Evolutionary conservation across 352 stramenopile genomes (phyloP), one percentile per base, ranked within the genome.

Genomic region (Phytophthora boehmeriae): DNA sequence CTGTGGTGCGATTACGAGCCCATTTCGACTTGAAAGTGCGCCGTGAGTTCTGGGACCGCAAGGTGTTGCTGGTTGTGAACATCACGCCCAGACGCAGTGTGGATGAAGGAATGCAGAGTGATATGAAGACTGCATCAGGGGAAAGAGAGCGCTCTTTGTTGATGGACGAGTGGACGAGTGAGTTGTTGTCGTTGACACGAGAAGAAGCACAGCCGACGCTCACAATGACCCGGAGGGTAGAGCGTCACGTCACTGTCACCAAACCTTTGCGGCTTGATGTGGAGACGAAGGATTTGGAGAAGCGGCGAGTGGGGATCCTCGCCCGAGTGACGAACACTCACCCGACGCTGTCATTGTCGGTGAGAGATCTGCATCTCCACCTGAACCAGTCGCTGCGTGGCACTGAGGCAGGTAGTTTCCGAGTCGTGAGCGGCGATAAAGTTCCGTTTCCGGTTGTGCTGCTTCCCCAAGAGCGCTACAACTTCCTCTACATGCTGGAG

Each of bases 341-440:
- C 57, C 47, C 58, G 38, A 60, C 57, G 11, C 41, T 89, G 27
- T 59, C 51, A 20, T 58, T 90, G 34, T 55, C 68, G 2, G 69
- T 90, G 52, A 69, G 82, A 35, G 80, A 92, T 53, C 55, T 90
- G 46, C 77, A 89, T 54, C 59, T 92, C 32, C 80, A 92, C 57
- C 57, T 89, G 53, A 79, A 80, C 36, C 75, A 88, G 54, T 71
- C 72, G 50, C 68, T 55, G 49, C 62, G 43, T 47, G 25, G 20
- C 14, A 42, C 28, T 51, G 27, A 66, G 16, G 13, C 52, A 35
- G 51, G 27, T 46, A 66, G 63, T 23, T 86, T 83, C 50, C 62
- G 65, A 19, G 47, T 80, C 30, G 65, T 78, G 20, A 75, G 67
- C 23, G 73, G 70, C 27, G 54, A 72, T 19, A 75, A 78, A 38